These are phyloP conservation scores for Penicillium cinerascens DNA, from an alignment of 495 filamentous ascomycete species.

Conservation along the genomic window DNA sequence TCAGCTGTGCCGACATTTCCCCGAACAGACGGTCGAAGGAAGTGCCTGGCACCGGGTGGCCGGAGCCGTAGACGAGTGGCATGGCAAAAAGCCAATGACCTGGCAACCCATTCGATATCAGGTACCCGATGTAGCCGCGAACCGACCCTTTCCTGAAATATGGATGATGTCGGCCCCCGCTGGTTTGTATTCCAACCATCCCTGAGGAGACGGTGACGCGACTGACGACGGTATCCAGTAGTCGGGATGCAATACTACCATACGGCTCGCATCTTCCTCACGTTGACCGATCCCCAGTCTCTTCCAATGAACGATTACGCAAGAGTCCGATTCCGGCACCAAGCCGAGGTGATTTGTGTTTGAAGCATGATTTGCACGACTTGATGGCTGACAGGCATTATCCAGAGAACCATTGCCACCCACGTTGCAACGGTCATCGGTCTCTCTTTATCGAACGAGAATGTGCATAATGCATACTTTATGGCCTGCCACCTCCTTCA, in stretches of 20 bases:
- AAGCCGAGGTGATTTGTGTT: constrained; percentile 24
- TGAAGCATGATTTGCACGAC: background rate
- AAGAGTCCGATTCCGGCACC: constrained; percentile 23
- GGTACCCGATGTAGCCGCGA: constrained; percentile 17
- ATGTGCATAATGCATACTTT: constrained; percentile 38
- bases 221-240: constrained; percentile 13
- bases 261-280: constrained; percentile 32
- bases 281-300: constrained; percentile 24
- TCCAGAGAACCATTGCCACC: constrained; percentile 28
- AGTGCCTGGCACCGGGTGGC: constrained; percentile 23
- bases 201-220: background rate
- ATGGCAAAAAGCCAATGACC: constrained; percentile 25
- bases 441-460: constrained; percentile 37
- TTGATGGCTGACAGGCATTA: background rate
- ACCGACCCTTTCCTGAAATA: constrained; percentile 37
- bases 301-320: constrained; percentile 26
- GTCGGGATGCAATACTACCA: constrained; percentile 41
- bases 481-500: constrained; percentile 39
- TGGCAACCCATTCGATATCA: constrained; percentile 39
- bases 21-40: constrained; percentile 18
- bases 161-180: constrained; percentile 41
- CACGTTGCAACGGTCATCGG: constrained; percentile 34
- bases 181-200: constrained; percentile 15
- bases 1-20: constrained; percentile 24
- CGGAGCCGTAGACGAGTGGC: constrained; percentile 30